A percentile compares a stretch with the other conserved stretches of the same genome.
phyloP scores from a whole-genome alignment of 805 yeast species.

The Peterozyma toletana region DNA sequence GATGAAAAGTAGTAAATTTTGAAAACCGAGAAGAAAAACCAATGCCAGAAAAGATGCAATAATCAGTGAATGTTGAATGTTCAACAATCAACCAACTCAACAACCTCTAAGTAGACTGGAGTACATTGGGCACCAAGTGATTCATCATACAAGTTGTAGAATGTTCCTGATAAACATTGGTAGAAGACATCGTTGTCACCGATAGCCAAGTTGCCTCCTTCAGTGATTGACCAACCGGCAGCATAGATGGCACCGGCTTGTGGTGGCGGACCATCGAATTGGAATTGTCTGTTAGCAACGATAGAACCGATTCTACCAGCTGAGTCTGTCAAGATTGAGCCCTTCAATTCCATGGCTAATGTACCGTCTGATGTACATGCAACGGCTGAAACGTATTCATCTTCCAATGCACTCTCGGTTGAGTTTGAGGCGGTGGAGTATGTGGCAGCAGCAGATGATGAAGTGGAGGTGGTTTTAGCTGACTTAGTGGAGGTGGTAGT shows the following conservation, averaged over 20 bases:
- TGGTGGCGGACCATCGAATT: constrained; percentile 61
- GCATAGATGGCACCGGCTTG: constrained; percentile 52
- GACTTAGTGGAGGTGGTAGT: constrained; percentile 29
- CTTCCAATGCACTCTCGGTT: constrained; percentile 5
- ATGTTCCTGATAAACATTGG: constrained; percentile 50
- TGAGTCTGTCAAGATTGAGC: constrained; percentile 36
- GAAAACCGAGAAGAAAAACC: no score
- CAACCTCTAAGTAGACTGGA: constrained; percentile 34
- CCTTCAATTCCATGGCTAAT: constrained; percentile 35
- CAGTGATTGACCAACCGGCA: constrained; percentile 42
- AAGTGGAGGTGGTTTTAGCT: constrained; percentile 26
- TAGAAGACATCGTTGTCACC: constrained; percentile 42
- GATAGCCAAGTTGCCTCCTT: constrained; percentile 39
- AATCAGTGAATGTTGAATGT: no score
- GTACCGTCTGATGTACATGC: constrained; percentile 29
- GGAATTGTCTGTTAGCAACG: constrained; percentile 60
- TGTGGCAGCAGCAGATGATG: constrained; percentile 19
- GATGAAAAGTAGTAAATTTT: no score
- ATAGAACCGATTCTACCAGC: constrained; percentile 50
- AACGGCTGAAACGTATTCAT: constrained; percentile 12
- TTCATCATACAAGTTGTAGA: constrained; percentile 51
- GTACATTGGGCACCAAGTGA: constrained; percentile 37
- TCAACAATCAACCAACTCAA: constrained; percentile 39
- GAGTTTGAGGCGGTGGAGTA: constrained; percentile 11
- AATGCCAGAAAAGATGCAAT: no score